A percentile compares a stretch with the other conserved stretches of the same genome.
phyloP scores from a whole-genome alignment of 306 rosid species.

The Corylus avellana region DNA sequence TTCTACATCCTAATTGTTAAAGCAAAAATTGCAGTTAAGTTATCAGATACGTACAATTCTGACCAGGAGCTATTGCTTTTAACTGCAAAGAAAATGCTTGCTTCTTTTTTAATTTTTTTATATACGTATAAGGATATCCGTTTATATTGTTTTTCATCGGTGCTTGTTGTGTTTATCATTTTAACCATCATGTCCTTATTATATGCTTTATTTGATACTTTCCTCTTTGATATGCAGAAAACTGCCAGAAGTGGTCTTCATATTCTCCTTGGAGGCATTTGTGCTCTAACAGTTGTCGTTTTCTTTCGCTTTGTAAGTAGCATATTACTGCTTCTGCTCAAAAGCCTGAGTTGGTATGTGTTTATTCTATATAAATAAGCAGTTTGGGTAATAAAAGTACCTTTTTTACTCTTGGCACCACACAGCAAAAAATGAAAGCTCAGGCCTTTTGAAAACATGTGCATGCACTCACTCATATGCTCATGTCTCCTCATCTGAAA shows the following conservation, averaged over 20 bases:
- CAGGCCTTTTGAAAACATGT: background rate
- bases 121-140: background rate
- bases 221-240: conserved; percentile 58
- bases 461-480: background rate
- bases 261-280: conserved; percentile 91
- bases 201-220: conserved; percentile 16
- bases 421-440: background rate
- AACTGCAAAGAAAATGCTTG: background rate
- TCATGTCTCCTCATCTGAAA: background rate
- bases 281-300: conserved; percentile 92
- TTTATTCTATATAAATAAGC: background rate
- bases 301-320: conserved; percentile 95
- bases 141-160: background rate
- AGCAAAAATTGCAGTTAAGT: background rate
- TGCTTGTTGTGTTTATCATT: background rate
- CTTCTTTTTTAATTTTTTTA: too few relatives aligned
- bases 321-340: background rate
- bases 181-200: conserved; percentile 13
- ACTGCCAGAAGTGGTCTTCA: conserved; percentile 94
- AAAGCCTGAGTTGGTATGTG: background rate
- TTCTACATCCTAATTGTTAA: background rate
- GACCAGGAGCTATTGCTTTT: background rate
- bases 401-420: background rate
- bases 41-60: background rate
- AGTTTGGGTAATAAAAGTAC: background rate